These are phyloP conservation scores for Priceomyces haplophilus DNA, from an alignment of 805 yeast genomes.

Conservation along the genomic window DNA sequence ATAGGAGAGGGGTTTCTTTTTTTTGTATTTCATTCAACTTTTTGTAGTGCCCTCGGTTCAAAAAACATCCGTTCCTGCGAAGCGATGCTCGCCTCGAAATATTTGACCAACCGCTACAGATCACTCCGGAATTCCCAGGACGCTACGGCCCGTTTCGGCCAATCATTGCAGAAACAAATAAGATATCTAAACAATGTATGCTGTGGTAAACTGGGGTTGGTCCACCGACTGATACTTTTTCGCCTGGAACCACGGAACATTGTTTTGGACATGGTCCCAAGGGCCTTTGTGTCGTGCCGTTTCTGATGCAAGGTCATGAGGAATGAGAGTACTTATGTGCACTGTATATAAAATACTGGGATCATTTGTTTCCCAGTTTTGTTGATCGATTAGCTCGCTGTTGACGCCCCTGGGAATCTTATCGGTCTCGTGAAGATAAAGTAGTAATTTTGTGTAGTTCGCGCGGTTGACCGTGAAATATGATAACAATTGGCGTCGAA, in stretches of 20 bases:
- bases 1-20: neutral
- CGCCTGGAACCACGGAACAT: no score
- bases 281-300: no score
- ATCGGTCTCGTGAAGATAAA: neutral
- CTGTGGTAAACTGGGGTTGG: neutral
- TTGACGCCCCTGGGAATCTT: neutral
- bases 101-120: neutral
- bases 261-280: no score
- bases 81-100: conserved; percentile 1
- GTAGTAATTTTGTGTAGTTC: neutral
- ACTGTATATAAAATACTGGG: no score
- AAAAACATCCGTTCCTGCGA: conserved; percentile 4
- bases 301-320: no score
- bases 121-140: neutral
- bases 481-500: no score
- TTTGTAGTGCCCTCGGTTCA: neutral
- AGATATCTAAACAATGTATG: neutral
- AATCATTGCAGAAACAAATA: neutral
- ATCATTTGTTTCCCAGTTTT: no score
- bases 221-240: no score
- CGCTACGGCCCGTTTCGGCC: neutral
- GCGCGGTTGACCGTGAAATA: neutral
- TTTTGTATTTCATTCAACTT: neutral
- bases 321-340: no score
- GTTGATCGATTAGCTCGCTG: no score